Base-by-base conservation (phyloP, 2,329 filamentous ascomycete species). In the Epicoccum sorghinum region DNA sequence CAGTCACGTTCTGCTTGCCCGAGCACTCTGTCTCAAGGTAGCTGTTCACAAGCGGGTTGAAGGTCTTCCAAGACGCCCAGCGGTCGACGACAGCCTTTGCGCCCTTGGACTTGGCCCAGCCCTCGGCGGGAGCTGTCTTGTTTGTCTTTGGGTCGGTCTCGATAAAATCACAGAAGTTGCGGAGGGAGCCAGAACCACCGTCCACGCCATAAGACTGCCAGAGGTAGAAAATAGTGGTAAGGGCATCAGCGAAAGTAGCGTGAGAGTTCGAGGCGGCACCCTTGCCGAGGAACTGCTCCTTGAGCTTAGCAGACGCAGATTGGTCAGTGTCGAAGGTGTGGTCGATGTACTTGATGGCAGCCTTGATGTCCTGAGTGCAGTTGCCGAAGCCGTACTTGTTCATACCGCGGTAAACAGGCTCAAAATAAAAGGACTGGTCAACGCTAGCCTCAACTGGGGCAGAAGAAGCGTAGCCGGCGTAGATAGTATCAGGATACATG, bases 381-480 rank as follows among this genome's bases (percentile, higher is more conserved):
- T 82, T 82, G 3, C 70, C 70, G 24, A 68, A 77, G 13, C 76
- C 75, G 36, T 73, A 67, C 2, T 52, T 58, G 4, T 77, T 72
- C 69, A 83, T 73, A 3, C 78, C 79, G 9, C 72, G 74, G 59
- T 79, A 79, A 2, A 83, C 65, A 33, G 80, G 78, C 22, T 83
- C 80, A 47, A 74, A 83, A 61, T 82, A 83, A 22, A 75, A 67
- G n/a, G 75, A 77, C 77, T 82, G 80, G 52, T 83, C 75, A n/a
- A 79, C 61, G 4, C 67, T 70, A 3, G 80, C 80, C 59, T 84
- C 69, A 0, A 81, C 76, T 0, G 73, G 73, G 0, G 74, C 73
- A 4, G 73, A 75, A 4, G 73, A 72, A 9, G 73, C 72, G 39
- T 64, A 77, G 1, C 64, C 55, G 3, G 73, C 74, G 52, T 66